These are phyloP conservation scores for Phytopythium ostracodes DNA, from an alignment of 352 stramenopile species.

Conservation along the genomic window DNA sequence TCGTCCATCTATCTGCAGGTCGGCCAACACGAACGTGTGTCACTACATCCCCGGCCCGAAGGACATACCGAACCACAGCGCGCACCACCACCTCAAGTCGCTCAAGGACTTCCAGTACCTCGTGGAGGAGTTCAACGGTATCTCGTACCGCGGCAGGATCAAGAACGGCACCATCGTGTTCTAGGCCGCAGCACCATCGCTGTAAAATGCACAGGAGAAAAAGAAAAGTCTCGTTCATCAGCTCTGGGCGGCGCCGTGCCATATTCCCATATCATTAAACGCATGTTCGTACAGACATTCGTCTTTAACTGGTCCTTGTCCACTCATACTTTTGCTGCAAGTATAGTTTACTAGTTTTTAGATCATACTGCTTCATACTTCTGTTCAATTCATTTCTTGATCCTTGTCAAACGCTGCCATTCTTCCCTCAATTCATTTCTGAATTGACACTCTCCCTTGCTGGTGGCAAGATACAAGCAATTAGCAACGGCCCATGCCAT, in stretches of 20 bases:
- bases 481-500: not conserved
- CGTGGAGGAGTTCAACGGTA: slow-evolving; percentile 71
- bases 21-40: slow-evolving; percentile 49
- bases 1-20: slow-evolving; percentile 16
- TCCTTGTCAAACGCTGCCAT: too few species aligned
- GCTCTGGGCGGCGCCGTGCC: not conserved
- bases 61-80: slow-evolving; percentile 70
- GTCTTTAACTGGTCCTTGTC: too few species aligned
- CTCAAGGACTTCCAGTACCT: slow-evolving; percentile 66
- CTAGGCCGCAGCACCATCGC: slow-evolving; percentile 4
- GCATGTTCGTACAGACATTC: too few species aligned
- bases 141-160: slow-evolving; percentile 61
- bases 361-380: too few species aligned
- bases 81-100: slow-evolving; percentile 59
- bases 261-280: too few species aligned
- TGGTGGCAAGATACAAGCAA: not conserved
- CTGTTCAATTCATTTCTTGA: too few species aligned
- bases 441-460: not conserved
- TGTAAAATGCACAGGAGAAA: not conserved
- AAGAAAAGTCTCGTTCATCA: not conserved
- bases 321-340: too few species aligned
- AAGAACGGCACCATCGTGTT: slow-evolving; percentile 36
- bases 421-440: not conserved
- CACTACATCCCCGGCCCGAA: slow-evolving; percentile 64
- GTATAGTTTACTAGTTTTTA: too few species aligned